Percentiles rank a stretch among this genome's conserved stretches.
Evolutionary conservation across 306 rosid species (phyloP).

Genomic region (Begonia peltatifolia): DNA sequence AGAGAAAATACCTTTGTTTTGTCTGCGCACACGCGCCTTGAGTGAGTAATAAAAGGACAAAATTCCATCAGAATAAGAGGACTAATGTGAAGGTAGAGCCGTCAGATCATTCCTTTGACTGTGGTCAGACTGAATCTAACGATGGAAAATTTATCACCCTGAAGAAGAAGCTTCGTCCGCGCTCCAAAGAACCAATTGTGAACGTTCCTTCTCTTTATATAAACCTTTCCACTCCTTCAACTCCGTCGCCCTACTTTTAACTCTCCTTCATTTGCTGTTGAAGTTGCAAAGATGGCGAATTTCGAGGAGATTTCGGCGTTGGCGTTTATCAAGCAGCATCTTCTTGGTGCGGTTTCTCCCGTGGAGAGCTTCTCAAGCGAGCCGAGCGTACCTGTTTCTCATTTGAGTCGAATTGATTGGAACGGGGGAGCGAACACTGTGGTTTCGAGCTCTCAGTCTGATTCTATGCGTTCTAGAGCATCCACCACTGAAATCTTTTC

Average conservation of each 20-base stretch:
- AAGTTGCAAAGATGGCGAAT: conserved; percentile 13
- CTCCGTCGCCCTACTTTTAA: not conserved
- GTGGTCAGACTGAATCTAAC: too few species aligned
- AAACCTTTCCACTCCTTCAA: not conserved
- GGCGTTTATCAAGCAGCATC: conserved; percentile 36
- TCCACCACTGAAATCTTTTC: conserved; percentile 8
- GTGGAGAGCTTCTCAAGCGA: conserved; percentile 5
- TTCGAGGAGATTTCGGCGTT: conserved; percentile 18
- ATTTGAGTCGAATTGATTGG: not conserved
- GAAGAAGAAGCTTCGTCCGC: conserved; percentile 2
- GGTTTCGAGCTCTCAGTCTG: conserved; percentile 1
- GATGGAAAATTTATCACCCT: too few species aligned
- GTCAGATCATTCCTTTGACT: too few species aligned
- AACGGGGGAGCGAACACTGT: not conserved
- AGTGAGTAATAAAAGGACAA: too few species aligned
- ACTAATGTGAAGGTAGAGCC: too few species aligned
- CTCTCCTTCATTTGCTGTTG: not conserved
- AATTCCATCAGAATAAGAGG: too few species aligned
- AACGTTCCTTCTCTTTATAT: conserved; percentile 12
- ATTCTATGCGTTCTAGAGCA: conserved; percentile 8
- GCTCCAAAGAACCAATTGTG: not conserved
- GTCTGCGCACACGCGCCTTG: too few species aligned
- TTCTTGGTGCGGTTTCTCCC: conserved; percentile 48
- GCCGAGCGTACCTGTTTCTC: not conserved
- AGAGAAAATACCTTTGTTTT: too few species aligned